A percentile compares a stretch with the other conserved stretches of the same genome.
These are phyloP conservation scores for Jatropha multifida DNA, from an alignment of 441 rosid species.

Conservation along the genomic window DNA sequence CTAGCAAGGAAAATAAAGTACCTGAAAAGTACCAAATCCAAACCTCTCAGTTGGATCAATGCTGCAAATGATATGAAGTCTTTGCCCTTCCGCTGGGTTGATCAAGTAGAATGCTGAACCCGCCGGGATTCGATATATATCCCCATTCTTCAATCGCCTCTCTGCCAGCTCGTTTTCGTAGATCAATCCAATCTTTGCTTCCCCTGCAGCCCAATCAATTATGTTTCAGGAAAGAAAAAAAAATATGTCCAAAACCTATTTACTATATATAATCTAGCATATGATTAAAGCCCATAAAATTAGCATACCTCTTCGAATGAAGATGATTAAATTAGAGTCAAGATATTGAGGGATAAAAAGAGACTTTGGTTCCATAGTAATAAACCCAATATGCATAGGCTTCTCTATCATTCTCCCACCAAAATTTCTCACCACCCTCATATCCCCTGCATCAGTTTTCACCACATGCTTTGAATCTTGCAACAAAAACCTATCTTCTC, in stretches of 20 bases:
- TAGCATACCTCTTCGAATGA: conserved; percentile 52
- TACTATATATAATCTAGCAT: not conserved
- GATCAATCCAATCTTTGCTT: conserved; percentile 71
- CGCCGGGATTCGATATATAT: conserved; percentile 60
- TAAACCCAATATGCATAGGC: conserved; percentile 67
- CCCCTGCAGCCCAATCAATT: conserved; percentile 47
- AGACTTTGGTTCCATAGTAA: conserved; percentile 77
- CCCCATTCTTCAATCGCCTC: conserved; percentile 55
- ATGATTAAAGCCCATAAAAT: not conserved
- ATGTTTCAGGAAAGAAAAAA: not conserved
- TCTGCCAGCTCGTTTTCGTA: conserved; percentile 58
- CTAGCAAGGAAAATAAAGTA: conserved; percentile 5
- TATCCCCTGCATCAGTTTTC: conserved; percentile 78
- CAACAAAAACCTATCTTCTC: conserved; percentile 46
- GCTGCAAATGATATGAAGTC: conserved; percentile 70
- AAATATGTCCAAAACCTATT: too few relatives aligned
- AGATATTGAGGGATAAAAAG: conserved; percentile 83
- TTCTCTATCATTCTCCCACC: conserved; percentile 46
- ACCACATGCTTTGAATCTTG: conserved; percentile 52
- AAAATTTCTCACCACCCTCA: conserved; percentile 54
- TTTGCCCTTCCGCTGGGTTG: conserved; percentile 57
- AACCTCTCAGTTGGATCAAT: conserved; percentile 65
- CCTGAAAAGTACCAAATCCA: conserved; percentile 63
- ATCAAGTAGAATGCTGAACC: conserved; percentile 84
- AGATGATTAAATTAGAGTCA: conserved; percentile 69